Evolutionary conservation across 495 filamentous ascomycete species (phyloP).

Genomic region (Symbiotaphrina buchneri): DNA sequence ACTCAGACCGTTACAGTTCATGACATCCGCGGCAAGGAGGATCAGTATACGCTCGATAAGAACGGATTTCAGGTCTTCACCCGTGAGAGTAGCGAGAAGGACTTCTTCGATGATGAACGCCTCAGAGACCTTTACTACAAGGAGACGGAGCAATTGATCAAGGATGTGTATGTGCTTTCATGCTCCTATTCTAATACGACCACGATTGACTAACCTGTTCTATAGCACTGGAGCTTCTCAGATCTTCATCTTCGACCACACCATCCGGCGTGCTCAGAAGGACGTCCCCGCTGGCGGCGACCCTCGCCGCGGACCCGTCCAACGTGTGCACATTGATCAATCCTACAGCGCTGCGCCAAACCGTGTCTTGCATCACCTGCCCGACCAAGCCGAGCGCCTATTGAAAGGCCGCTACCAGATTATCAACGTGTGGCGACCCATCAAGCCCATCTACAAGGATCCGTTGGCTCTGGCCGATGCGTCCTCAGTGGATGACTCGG

Average conservation of each 20-base stretch:
- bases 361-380: slow-evolving; percentile 36
- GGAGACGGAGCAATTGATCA: slow-evolving; percentile 42
- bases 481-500: too few relatives aligned
- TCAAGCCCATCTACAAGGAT: slow-evolving; percentile 36
- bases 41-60: too few relatives aligned
- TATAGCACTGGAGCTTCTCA: slow-evolving; percentile 25
- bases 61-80: too few relatives aligned
- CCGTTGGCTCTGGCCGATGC: slow-evolving; percentile 39
- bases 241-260: slow-evolving; percentile 58
- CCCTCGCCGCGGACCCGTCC: slow-evolving; percentile 31
- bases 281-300: slow-evolving; percentile 9
- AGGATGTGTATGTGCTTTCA: slow-evolving; percentile 23
- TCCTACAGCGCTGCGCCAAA: slow-evolving; percentile 32
- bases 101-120: slow-evolving; percentile 39
- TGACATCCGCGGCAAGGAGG: too few relatives aligned
- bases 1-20: slow-evolving; percentile 13
- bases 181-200: slow-evolving; percentile 1
- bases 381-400: slow-evolving; percentile 35
- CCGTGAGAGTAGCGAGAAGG: too few relatives aligned
- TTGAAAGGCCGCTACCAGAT: slow-evolving; percentile 45
- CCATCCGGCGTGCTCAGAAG: slow-evolving; percentile 31
- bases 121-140: slow-evolving; percentile 44
- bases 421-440: slow-evolving; percentile 65
- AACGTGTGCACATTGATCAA: slow-evolving; percentile 52
- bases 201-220: slow-evolving; percentile 1